These are phyloP conservation scores for Colletotrichum gloeosporioides DNA, from an alignment of 2,329 filamentous ascomycete species.

Conservation along the genomic window DNA sequence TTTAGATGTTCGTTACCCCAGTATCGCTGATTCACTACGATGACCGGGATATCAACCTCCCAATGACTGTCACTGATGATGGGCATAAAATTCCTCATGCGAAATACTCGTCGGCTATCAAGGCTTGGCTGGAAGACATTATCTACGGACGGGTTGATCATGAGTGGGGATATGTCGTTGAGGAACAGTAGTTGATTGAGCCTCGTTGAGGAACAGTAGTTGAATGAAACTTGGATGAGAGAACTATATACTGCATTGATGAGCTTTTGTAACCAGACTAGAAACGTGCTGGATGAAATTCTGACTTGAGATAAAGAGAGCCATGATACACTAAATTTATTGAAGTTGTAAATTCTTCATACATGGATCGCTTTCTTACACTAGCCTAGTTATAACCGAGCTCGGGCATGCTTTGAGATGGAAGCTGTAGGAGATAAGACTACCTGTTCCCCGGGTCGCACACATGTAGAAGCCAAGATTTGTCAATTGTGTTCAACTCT, in stretches of 20 bases:
- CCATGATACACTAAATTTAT: background rate
- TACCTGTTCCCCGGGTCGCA: no score
- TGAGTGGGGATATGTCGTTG: slow-evolving; percentile 71
- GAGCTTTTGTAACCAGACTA: background rate
- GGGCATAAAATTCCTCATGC: background rate
- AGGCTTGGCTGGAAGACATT: slow-evolving; percentile 72
- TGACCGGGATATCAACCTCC: slow-evolving; percentile 68
- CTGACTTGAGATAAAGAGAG: background rate
- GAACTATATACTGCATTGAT: background rate
- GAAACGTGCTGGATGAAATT: background rate
- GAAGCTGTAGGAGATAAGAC: no score
- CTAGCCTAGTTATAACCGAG: rapidly evolving
- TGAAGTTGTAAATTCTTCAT: background rate
- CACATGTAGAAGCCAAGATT: no score
- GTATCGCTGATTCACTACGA: slow-evolving; percentile 72
- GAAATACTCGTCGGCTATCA: slow-evolving; percentile 63
- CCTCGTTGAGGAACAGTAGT: slow-evolving; percentile 64
- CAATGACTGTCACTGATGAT: slow-evolving; percentile 52
- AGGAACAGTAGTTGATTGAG: slow-evolving; percentile 55
- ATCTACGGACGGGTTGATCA: slow-evolving; percentile 75
- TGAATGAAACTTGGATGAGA: background rate
- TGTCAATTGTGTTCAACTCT: no score
- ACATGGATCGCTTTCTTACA: background rate
- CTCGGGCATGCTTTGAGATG: background rate
- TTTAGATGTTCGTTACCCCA: slow-evolving; percentile 72